These are phyloP conservation scores for Yarrowia yakushimensis DNA, from an alignment of 805 yeast genomes.

Conservation along the genomic window DNA sequence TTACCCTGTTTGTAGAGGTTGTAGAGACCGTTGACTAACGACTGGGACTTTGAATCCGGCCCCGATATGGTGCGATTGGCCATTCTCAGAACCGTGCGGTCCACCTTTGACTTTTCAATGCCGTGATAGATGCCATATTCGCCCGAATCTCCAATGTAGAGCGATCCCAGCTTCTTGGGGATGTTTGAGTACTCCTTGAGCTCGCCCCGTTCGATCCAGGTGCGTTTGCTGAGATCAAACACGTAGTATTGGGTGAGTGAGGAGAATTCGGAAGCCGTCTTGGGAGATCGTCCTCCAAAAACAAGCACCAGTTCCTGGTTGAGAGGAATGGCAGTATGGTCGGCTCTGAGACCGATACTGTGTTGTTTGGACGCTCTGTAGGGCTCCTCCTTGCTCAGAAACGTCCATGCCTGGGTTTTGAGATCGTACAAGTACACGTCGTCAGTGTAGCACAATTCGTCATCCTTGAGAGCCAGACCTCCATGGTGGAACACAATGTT, in stretches of 20 bases:
- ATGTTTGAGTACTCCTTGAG: conserved; percentile 16
- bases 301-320: conserved; percentile 7
- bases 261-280: not conserved
- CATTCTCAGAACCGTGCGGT: conserved; percentile 1
- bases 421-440: conserved; percentile 19
- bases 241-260: conserved; percentile 14
- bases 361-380: conserved; percentile 3
- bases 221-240: conserved; percentile 1
- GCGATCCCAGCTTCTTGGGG: conserved; percentile 20
- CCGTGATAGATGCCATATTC: conserved; percentile 19
- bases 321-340: conserved; percentile 13
- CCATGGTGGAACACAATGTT: conserved; percentile 15
- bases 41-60: not conserved
- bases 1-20: conserved; percentile 6
- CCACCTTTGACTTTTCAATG: conserved; percentile 10
- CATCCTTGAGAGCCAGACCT: conserved; percentile 19
- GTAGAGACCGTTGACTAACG: not conserved
- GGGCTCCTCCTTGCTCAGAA: conserved; percentile 20
- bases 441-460: conserved; percentile 23
- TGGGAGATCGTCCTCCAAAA: conserved; percentile 9
- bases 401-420: conserved; percentile 9
- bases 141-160: conserved; percentile 11
- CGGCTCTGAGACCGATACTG: conserved; percentile 12
- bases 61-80: not conserved
- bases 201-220: not conserved